phyloP scores from a whole-genome alignment of 805 yeast genomes.

The Spathaspora passalidarum region DNA sequence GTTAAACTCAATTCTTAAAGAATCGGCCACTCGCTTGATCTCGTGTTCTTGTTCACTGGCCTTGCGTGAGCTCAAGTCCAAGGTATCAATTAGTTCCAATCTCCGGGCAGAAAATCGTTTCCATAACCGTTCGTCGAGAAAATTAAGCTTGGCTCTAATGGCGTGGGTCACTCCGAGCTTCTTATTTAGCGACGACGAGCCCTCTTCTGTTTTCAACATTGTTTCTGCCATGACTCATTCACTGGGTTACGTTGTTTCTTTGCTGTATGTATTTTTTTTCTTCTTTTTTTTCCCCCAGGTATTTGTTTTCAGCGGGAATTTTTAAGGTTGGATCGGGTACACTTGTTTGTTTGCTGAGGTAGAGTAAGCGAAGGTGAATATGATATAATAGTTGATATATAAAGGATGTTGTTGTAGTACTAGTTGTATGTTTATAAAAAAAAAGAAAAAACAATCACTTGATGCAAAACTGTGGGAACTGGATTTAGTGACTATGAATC shows the following conservation, averaged over 20 bases:
- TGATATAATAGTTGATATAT: background rate
- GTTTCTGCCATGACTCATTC: slow-evolving; percentile 1
- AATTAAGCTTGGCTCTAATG: slow-evolving; percentile 62
- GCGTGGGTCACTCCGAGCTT: slow-evolving; percentile 53
- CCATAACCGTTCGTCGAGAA: slow-evolving; percentile 83
- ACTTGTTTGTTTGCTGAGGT: background rate
- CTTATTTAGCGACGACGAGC: slow-evolving; percentile 18
- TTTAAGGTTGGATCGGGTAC: background rate
- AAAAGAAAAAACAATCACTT: background rate
- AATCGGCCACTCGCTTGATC: slow-evolving; percentile 73
- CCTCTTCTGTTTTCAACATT: slow-evolving; percentile 5
- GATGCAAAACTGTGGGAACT: background rate
- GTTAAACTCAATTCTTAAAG: slow-evolving; percentile 73
- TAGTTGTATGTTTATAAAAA: too few species aligned
- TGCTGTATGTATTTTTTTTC: background rate
- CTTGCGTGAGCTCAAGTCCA: slow-evolving; percentile 60
- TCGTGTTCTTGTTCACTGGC: slow-evolving; percentile 92
- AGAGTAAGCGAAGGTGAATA: background rate
- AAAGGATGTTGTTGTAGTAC: too few species aligned
- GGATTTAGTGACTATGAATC: background rate
- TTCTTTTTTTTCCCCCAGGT: background rate
- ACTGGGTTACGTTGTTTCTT: background rate
- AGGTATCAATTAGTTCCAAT: slow-evolving; percentile 80
- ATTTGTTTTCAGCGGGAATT: background rate
- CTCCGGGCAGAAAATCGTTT: slow-evolving; percentile 87